Base-by-base conservation (phyloP, 495 filamentous ascomycete species). In the Tuber calosporum region DNA sequence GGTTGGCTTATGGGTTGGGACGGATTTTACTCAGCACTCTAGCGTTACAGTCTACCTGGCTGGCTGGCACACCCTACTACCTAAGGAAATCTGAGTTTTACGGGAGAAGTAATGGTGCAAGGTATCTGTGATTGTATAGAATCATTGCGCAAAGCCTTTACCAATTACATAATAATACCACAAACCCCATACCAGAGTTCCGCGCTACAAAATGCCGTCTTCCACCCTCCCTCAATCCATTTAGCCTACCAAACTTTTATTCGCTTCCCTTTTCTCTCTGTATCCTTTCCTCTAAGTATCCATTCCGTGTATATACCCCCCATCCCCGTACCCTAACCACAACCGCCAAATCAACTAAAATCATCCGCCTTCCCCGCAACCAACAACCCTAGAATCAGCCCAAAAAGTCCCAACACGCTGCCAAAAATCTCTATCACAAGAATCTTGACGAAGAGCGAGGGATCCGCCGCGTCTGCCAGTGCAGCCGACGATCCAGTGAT, bases 381-480 rank as follows among this genome's bases (percentile, higher is more conserved):
- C 80, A 99, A 86, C 67, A 99, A 85, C 53, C 96, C 96, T 77
- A 98, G 88, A 82, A 99, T 99, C 70, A 99, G 85, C 70, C 96
- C 96, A 82, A 99, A 99, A n/a, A 99, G 87, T 72, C 96, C 96
- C 22, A 99, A 86, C 30, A 99, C 93, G 9, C 95, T 98, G 81
- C 95, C 97, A 86, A 99, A 99, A 83, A 99, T 99, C 84, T 99
- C 96, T 79, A 99, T 93, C 77, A 99, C 94, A 58, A 99, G 89
- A 79, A 98, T 96, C 85, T 96, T 97, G 83, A 99, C 94, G 84
- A 99, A 99, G 92, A 99, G 84, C 75, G 87, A 92, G 68, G 93
- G 88, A 81, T 99, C 96, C 2, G 94, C 92, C 74, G 96, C 96
- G 87, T 98, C 96, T 7, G 96, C 96, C 74, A 98, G 84, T 43